Evolutionary conservation across 2,329 filamentous ascomycete genomes (phyloP).

Genomic region (Helicocarpus griseus): DNA sequence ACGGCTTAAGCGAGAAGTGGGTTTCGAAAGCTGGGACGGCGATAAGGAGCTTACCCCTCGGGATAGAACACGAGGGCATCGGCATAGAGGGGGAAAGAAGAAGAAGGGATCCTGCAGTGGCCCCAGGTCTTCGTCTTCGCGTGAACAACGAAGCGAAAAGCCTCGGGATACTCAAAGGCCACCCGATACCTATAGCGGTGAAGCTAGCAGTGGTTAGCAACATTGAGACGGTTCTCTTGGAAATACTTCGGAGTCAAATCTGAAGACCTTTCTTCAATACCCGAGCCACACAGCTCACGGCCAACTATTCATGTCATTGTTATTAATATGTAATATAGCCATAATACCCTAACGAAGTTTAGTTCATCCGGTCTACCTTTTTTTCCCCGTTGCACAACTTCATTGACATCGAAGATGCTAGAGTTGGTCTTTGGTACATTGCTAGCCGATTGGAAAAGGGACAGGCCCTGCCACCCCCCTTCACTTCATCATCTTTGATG

Average conservation of each 20-base stretch:
- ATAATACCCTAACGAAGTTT: background rate
- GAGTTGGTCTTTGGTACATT: too few relatives aligned
- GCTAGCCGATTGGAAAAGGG: too few relatives aligned
- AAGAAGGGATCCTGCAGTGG: background rate
- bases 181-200: background rate
- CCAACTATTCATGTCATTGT: background rate
- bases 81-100: background rate
- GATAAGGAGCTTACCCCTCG: background rate
- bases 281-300: background rate
- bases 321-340: background rate
- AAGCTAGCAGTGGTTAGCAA: background rate
- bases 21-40: conserved; percentile 16
- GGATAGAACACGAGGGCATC: background rate
- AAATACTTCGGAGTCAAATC: background rate
- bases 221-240: background rate
- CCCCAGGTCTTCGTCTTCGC: background rate
- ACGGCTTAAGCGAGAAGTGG: conserved; percentile 42
- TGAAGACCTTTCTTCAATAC: background rate
- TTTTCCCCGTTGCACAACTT: too few relatives aligned
- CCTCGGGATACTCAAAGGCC: background rate
- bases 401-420: too few relatives aligned
- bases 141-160: background rate
- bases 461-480: too few relatives aligned
- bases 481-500: too few relatives aligned
- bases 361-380: background rate